Base-by-base conservation (phyloP, 1,284 basidiomycete genomes). In the Irpex lacteus region DNA sequence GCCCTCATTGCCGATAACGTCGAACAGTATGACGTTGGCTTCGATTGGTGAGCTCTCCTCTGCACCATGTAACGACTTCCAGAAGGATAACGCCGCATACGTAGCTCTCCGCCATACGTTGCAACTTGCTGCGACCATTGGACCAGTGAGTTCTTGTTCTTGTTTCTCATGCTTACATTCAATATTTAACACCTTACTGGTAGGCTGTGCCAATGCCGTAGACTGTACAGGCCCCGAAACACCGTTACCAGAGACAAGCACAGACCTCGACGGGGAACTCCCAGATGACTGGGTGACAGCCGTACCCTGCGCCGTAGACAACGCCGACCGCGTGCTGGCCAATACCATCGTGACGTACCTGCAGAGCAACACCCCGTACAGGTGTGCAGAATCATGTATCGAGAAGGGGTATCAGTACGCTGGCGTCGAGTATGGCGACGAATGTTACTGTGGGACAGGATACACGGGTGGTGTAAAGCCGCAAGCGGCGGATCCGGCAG, bases 401-500 rank as follows among this genome's bases (percentile, higher is more conserved):
- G 9, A 36, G 13, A 34, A 37, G 53, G 59, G 53, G 3, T 65
- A 65, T 54, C 59, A 40, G 21, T 65, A 60, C 50, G 64, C 64
- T 49, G 64, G 64, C 11, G 37, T 65, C 52, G 64, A 65, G 53
- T 65, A 65, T 56, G 55, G 61, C 54, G 52, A 59, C 19, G 64
- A 65, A 59, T 65, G 64, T 34, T 61, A 65, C 18, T 65, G 61
- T 54, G 64, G 64, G 13, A 65, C 64, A 36, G 64, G 64, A 1
- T 65, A 63, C 26, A 54, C 37, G 0, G 56, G 61, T 32, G 32
- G 64, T 2, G 59, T 63, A 2, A 3, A 40, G n/a, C 58, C 63
- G 4, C 32, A 38, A 36, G 50, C 61, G 3, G 64, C 61, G 32
- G 40, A 65, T 60, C 3, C 37, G n/a, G 44, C 57, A n/a, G 64